Percentiles rank a stretch among this genome's conserved stretches.
phyloP scores from a whole-genome alignment of 192 early-diverging fungal species.

The Entomortierella lignicola region DNA sequence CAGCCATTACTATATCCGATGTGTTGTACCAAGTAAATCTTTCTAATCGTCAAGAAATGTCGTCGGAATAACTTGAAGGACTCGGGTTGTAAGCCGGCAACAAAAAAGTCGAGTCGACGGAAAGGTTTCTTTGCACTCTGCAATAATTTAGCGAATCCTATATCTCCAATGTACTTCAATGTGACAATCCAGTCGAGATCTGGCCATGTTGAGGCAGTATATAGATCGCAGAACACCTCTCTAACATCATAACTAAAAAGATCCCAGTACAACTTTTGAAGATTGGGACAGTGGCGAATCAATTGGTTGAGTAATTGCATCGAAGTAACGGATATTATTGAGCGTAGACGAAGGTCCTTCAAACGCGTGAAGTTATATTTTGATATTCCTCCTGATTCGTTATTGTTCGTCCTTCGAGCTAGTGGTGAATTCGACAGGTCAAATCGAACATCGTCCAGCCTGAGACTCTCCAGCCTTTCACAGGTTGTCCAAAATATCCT shows the following conservation, averaged over 20 bases:
- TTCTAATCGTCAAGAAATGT: constrained; percentile 6
- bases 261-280: not conserved
- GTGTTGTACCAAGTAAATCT: not conserved
- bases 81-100: not conserved
- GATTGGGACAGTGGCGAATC: not conserved
- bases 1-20: not conserved
- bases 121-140: not conserved
- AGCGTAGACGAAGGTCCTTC: not conserved
- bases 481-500: constrained; percentile 17
- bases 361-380: not conserved
- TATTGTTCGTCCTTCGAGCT: not conserved
- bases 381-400: too few relatives aligned
- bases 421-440: not conserved
- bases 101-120: not conserved
- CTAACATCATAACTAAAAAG: too few relatives aligned
- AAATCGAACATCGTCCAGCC: not conserved
- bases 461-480: constrained; percentile 6
- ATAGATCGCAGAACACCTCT: not conserved
- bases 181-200: constrained; percentile 1
- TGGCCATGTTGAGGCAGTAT: constrained; percentile 5
- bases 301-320: not conserved
- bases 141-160: not conserved
- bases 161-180: not conserved
- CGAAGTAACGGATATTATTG: not conserved
- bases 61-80: not conserved